phyloP scores from a whole-genome alignment of 1,284 basidiomycete species.

The Fomitiporia mediterranea region DNA sequence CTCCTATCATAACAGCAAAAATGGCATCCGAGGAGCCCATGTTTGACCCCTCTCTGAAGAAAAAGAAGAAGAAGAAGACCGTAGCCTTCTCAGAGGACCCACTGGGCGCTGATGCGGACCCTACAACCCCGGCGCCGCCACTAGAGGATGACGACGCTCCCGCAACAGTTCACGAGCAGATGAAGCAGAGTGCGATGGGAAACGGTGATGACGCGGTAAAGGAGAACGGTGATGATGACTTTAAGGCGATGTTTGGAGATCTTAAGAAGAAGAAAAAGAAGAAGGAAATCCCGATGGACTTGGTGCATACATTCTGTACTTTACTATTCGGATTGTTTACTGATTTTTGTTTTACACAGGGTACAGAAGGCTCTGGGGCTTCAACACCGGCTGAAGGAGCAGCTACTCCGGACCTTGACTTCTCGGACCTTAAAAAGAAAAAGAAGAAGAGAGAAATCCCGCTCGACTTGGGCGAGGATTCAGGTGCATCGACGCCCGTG shows the following conservation, averaged over 20 bases:
- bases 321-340: not conserved
- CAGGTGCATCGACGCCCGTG: slow-evolving; percentile 23
- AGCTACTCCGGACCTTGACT: slow-evolving; percentile 61
- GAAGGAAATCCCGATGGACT: slow-evolving; percentile 81
- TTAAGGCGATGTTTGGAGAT: slow-evolving; percentile 82
- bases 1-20: not conserved
- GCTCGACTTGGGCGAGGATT: slow-evolving; percentile 46
- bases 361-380: slow-evolving; percentile 56
- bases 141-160: slow-evolving; percentile 67
- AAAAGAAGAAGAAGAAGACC: slow-evolving; percentile 78
- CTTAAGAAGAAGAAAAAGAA: slow-evolving; percentile 93
- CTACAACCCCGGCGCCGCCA: slow-evolving; percentile 67
- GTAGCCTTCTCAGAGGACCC: slow-evolving; percentile 82
- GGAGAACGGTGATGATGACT: slow-evolving; percentile 63
- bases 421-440: slow-evolving; percentile 83
- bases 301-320: slow-evolving; percentile 46
- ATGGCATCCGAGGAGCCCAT: slow-evolving; percentile 69
- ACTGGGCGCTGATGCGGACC: slow-evolving; percentile 77
- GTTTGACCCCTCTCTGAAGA: slow-evolving; percentile 80
- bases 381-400: slow-evolving; percentile 49
- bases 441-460: slow-evolving; percentile 81
- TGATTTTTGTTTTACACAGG: slow-evolving; percentile 34
- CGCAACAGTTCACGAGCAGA: slow-evolving; percentile 67
- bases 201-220: slow-evolving; percentile 32
- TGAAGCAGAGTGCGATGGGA: slow-evolving; percentile 47